phyloP scores from a whole-genome alignment of 2,329 filamentous ascomycete species.

The Diatrype stigma region DNA sequence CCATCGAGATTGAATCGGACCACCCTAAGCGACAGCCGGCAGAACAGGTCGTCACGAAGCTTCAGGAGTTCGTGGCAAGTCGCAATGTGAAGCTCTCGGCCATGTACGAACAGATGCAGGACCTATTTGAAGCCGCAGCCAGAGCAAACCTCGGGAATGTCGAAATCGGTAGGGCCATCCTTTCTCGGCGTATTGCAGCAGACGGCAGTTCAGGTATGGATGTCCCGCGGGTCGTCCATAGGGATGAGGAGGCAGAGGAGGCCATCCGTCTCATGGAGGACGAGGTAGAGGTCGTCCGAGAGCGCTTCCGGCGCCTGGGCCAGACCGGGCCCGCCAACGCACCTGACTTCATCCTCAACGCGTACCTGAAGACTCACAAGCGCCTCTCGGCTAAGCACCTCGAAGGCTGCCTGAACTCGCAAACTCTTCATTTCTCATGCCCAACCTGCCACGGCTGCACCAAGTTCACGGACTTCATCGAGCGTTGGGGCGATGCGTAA shows the following conservation, averaged over 20 bases:
- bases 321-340: conserved; percentile 10
- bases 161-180: conserved; percentile 17
- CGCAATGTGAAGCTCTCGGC: conserved; percentile 21
- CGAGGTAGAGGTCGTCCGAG: conserved; percentile 17
- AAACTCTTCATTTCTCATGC: not conserved
- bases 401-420: conserved; percentile 3
- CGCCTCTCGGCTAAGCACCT: conserved; percentile 9
- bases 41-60: conserved; percentile 12
- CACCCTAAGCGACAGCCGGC: conserved; percentile 2
- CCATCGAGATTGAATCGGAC: not conserved
- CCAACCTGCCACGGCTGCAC: conserved; percentile 8
- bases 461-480: conserved; percentile 16
- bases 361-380: conserved; percentile 14
- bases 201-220: conserved; percentile 17
- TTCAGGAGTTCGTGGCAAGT: conserved; percentile 19
- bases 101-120: conserved; percentile 20
- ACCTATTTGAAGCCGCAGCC: conserved; percentile 20
- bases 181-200: conserved; percentile 21
- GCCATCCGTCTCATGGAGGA: conserved; percentile 21
- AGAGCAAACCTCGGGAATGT: conserved; percentile 20
- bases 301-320: conserved; percentile 16
- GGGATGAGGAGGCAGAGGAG: conserved; percentile 24
- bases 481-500: conserved; percentile 15
- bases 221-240: conserved; percentile 15
- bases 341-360: conserved; percentile 19